Evolutionary conservation across 2,329 filamentous ascomycete species (phyloP), one percentile per base, ranked within the genome.

Genomic region (Coniochaeta ligniaria): DNA sequence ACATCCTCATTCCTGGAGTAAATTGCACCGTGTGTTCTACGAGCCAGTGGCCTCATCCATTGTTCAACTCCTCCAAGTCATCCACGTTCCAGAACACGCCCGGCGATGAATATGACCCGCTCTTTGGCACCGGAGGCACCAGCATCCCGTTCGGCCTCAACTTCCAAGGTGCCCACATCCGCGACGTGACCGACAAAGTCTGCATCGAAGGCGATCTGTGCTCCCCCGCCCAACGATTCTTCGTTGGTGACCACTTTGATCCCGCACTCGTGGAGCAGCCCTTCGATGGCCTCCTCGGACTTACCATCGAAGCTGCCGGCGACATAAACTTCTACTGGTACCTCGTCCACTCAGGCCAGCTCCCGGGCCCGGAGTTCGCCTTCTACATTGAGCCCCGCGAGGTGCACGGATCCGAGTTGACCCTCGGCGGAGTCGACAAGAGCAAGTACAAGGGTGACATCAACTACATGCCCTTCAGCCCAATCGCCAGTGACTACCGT

Each of bases 281-380:
- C 3, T 67, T 71, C 33, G 72, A 74, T 47, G 72, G 72, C 36
- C 70, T 75, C 55, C 65, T 75, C 45, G 73, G 74, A 20, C 61
- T 74, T 20, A 65, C 62, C 3, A 61, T 63, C 1, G 62, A 62
- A 1, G 59, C 60, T 17, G 62, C 63, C n/a, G 52, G 28, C 14
- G 60, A 61, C 5, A 57, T 62, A 31, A 16, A 22, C 33, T 59
- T 57, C 8, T 60, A 70, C 0, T 67, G 69, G 54, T 71, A 69
- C 60, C 66, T 74, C 3, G 66, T 68, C 52, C 33, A 65, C 8
- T 63, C 58, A 11, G 68, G 67, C 5, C 61, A 69, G 38, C 61
- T 73, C 8, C 65, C 66, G 1, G 63, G 64, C 2, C 63, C 69
- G 0, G 62, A 70, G 4, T 73, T 73, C 60, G 67, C 69, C 36